These are phyloP conservation scores for Heliamphora pulchella DNA, from an alignment of 179 eudicot species.

Conservation along the genomic window DNA sequence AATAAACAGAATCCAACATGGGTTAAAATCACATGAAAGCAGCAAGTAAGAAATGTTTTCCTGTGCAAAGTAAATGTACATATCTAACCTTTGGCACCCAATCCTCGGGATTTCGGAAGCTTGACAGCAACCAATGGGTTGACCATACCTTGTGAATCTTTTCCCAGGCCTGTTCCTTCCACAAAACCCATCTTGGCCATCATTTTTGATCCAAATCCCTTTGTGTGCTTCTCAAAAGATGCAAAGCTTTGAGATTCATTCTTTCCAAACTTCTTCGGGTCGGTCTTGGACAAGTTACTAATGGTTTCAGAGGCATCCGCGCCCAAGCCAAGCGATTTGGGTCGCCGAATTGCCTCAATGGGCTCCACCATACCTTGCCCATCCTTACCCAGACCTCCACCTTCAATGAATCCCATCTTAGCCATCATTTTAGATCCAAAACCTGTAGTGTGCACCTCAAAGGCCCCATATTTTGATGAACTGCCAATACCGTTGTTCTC, in stretches of 20 bases:
- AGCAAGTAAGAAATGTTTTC: background rate
- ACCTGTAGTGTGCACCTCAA: constrained; percentile 90
- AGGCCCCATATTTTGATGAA: constrained; percentile 51
- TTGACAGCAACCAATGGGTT: constrained; percentile 69
- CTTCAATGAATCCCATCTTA: constrained; percentile 88
- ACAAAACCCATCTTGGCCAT: constrained; percentile 95
- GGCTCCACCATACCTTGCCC: constrained; percentile 76
- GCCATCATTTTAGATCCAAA: constrained; percentile 98
- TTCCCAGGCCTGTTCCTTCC: constrained; percentile 82
- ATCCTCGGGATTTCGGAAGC: constrained; percentile 79
- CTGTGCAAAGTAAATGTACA: background rate
- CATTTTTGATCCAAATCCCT: constrained; percentile 95
- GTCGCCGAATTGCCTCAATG: constrained; percentile 64
- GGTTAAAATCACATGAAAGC: background rate
- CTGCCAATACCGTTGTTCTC: constrained; percentile 25
- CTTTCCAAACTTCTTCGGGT: constrained; percentile 13
- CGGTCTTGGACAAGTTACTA: constrained; percentile 21
- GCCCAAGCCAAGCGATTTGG: constrained; percentile 82
- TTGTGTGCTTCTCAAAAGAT: constrained; percentile 85
- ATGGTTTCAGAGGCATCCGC: constrained; percentile 46
- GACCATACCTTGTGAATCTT: constrained; percentile 77
- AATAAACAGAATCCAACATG: background rate
- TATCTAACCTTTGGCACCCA: constrained; percentile 54
- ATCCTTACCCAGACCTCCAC: constrained; percentile 77
- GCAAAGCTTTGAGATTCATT: constrained; percentile 31